Evolutionary conservation across 208 protist species (phyloP).

Genomic region (Leishmania lainsoni): DNA sequence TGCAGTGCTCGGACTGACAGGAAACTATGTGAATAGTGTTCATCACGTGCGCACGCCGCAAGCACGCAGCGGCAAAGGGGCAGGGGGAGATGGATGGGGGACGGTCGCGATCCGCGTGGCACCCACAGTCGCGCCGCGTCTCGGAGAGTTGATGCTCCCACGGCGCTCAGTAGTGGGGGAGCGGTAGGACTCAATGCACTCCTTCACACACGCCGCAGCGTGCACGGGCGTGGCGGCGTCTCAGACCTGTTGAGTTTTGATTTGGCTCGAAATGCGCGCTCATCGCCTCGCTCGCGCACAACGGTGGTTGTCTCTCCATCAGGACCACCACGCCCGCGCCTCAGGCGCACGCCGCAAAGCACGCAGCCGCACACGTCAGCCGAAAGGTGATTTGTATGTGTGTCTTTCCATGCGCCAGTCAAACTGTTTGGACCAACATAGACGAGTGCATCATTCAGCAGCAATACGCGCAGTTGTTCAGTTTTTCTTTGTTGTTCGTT

Average conservation of each 20-base stretch:
- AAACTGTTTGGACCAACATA: conserved; percentile 37
- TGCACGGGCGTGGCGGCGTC: conserved; percentile 3
- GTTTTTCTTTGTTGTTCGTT: background rate
- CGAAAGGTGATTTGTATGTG: conserved; percentile 37
- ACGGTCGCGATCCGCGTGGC: background rate
- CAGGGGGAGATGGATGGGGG: background rate
- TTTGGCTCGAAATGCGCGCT: conserved; percentile 33
- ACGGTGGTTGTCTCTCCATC: conserved; percentile 19
- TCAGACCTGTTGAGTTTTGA: conserved; percentile 36
- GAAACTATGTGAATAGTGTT: conserved; percentile 25
- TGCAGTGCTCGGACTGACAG: conserved; percentile 23
- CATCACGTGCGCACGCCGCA: conserved; percentile 7
- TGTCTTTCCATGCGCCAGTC: conserved; percentile 31
- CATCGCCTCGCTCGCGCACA: conserved; percentile 29
- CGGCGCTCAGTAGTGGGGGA: conserved; percentile 9
- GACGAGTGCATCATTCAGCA: conserved; percentile 29
- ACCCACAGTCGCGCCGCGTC: background rate
- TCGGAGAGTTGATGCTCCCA: conserved; percentile 34
- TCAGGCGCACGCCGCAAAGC: background rate
- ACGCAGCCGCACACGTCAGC: conserved; percentile 11
- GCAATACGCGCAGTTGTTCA: background rate
- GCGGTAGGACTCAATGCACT: conserved; percentile 33
- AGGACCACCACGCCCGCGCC: conserved; percentile 7
- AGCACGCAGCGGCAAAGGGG: background rate
- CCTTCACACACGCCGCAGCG: background rate